phyloP scores from a whole-genome alignment of 495 filamentous ascomycete genomes.

The Xylaria castorea region DNA sequence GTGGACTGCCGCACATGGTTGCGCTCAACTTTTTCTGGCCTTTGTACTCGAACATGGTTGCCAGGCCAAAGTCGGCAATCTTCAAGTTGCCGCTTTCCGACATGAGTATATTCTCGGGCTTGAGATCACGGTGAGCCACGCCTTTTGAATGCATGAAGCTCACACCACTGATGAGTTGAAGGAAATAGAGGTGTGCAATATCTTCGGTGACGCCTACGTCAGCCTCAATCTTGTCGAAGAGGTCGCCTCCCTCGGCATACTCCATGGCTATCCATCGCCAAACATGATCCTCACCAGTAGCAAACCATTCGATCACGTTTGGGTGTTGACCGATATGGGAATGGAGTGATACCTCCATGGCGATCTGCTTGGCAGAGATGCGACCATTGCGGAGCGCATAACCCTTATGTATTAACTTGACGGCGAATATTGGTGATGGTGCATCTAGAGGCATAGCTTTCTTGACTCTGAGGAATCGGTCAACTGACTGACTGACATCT shows the following conservation, averaged over 20 bases:
- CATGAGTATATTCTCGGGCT: constrained; percentile 88
- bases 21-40: constrained; percentile 77
- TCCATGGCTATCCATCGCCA: constrained; percentile 99
- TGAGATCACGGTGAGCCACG: constrained; percentile 87
- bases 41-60: constrained; percentile 89
- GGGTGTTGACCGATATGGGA: constrained; percentile 83
- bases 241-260: constrained; percentile 90
- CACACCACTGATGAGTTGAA: constrained; percentile 87
- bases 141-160: constrained; percentile 94
- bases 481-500: constrained; percentile 29
- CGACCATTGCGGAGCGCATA: constrained; percentile 89
- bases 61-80: constrained; percentile 95
- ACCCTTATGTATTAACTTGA: constrained; percentile 98
- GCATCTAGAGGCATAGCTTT: constrained; percentile 80
- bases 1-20: constrained; percentile 94
- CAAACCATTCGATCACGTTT: constrained; percentile 92
- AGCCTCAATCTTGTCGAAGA: constrained; percentile 99
- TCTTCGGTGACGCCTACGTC: constrained; percentile 91
- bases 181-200: constrained; percentile 95
- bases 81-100: constrained; percentile 87
- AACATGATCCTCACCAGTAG: constrained; percentile 80
- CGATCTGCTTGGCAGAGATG: constrained; percentile 85
- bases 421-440: constrained; percentile 82
- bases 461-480: constrained; percentile 73
- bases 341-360: constrained; percentile 88